Percentiles rank a stretch among this genome's conserved stretches.
These are phyloP conservation scores for Solanum ossicruentum DNA, from an alignment of 257 asterid genomes.

Conservation along the genomic window DNA sequence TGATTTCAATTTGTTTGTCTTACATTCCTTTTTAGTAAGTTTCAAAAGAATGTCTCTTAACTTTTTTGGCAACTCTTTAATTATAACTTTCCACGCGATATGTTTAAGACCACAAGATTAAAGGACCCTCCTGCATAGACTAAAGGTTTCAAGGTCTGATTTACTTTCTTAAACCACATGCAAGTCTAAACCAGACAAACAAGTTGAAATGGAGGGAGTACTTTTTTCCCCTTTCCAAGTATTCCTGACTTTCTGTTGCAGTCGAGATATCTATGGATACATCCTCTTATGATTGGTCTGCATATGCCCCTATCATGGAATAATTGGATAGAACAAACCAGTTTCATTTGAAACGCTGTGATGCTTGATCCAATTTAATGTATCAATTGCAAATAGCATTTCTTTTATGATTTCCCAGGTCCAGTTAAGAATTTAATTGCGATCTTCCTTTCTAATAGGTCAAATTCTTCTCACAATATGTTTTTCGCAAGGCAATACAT, in stretches of 20 bases:
- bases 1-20: background rate
- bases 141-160: background rate
- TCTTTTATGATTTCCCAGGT: background rate
- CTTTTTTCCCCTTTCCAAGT: background rate
- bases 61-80: background rate
- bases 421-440: background rate
- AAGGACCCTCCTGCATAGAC: background rate
- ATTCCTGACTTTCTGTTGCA: background rate
- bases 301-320: background rate
- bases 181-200: background rate
- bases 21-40: background rate
- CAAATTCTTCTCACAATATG: slow-evolving; percentile 79
- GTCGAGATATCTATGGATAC: background rate
- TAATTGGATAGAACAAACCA: background rate
- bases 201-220: background rate
- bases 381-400: background rate
- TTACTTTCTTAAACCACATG: background rate
- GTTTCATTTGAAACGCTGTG: background rate
- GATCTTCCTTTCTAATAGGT: slow-evolving; percentile 31
- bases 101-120: background rate
- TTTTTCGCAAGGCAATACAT: slow-evolving; percentile 47
- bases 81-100: background rate
- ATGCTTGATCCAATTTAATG: background rate
- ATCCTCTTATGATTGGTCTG: background rate
- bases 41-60: background rate